Conservation (phyloP, 768 basidiomycete species). For the Mycena polygramma region DNA sequence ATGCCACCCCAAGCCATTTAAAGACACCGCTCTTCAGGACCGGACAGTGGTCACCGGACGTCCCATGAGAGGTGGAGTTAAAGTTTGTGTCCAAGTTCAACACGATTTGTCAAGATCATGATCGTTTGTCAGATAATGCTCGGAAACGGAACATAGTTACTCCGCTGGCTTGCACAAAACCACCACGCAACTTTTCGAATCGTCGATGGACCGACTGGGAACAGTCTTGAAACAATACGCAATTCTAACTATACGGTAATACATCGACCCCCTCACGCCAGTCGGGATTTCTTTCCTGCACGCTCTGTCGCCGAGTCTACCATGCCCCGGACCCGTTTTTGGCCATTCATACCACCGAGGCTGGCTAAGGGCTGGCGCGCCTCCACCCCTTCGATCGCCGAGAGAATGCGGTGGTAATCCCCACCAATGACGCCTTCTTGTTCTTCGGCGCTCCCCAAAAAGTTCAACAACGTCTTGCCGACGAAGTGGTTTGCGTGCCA, state of each 20-base stretch:
- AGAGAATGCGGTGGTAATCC: not conserved
- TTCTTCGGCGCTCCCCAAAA: constrained; percentile 11
- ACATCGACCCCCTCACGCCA: no score
- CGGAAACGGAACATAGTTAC: no score
- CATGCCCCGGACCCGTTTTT: constrained; percentile 1
- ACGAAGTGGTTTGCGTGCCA: constrained; percentile 10
- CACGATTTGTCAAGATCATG: no score
- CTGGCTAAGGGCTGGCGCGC: constrained; percentile 7
- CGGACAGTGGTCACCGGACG: not conserved
- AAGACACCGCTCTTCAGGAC: not conserved
- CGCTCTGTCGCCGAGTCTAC: not conserved
- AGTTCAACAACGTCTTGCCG: not conserved
- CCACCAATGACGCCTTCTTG: constrained; percentile 7
- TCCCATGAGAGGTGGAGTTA: not conserved
- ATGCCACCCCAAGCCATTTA: not conserved
- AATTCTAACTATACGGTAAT: no score
- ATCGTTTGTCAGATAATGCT: no score
- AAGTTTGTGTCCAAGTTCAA: not conserved
- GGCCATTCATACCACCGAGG: not conserved
- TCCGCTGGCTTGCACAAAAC: no score
- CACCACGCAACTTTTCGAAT: no score
- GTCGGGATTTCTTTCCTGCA: not conserved
- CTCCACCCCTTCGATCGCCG: constrained; percentile 6
- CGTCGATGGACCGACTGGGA: no score
- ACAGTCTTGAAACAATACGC: no score